Evolutionary conservation across 1,284 basidiomycete species (phyloP).

Genomic region (Austropuccinia psidii): DNA sequence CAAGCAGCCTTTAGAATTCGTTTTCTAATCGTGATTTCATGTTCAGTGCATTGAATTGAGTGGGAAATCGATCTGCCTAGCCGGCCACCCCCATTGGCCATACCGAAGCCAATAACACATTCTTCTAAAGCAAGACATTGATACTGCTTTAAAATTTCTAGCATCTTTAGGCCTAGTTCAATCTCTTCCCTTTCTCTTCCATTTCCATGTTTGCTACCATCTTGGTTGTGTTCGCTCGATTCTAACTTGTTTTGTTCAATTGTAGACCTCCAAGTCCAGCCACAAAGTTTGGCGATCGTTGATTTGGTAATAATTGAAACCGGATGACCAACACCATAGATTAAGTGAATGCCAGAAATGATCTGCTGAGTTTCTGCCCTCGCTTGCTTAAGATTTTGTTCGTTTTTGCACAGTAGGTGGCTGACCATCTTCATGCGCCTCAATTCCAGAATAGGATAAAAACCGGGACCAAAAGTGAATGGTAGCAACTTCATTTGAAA

Average conservation of each 20-base stretch:
- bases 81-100: conserved; percentile 14
- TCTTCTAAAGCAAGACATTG: conserved; percentile 23
- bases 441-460: conserved; percentile 32
- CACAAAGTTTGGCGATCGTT: conserved; percentile 13
- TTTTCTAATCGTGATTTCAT: conserved; percentile 11
- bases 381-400: conserved; percentile 22
- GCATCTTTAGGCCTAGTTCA: conserved; percentile 13
- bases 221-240: background rate
- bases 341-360: conserved; percentile 1
- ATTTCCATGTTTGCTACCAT: background rate
- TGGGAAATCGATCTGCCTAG: conserved; percentile 6
- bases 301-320: conserved; percentile 11
- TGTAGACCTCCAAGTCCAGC: background rate
- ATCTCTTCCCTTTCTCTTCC: too few species aligned
- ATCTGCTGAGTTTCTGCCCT: conserved; percentile 7
- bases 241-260: conserved; percentile 3
- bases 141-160: conserved; percentile 7
- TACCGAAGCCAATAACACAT: conserved; percentile 16
- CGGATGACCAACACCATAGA: conserved; percentile 22
- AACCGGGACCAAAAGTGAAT: conserved; percentile 28
- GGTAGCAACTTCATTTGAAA: conserved; percentile 30
- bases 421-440: conserved; percentile 25
- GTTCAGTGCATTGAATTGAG: conserved; percentile 24
- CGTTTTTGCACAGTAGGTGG: conserved; percentile 3
- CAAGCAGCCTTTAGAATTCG: background rate